Base-by-base conservation (phyloP, 306 rosid genomes). In the Rubus parviflorus region DNA sequence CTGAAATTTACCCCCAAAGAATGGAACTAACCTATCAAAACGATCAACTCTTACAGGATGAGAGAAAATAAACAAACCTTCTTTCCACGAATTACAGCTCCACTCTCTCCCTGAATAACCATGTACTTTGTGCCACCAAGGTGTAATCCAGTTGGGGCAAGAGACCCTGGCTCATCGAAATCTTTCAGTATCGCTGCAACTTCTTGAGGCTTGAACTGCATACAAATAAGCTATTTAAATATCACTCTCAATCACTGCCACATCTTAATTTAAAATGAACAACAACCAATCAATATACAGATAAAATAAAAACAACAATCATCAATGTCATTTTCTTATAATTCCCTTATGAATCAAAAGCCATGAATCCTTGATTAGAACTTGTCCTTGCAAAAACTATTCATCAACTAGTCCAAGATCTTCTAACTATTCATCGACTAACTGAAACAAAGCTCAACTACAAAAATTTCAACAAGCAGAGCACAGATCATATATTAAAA, bases 21-120 rank as follows among this genome's bases (percentile, higher is more conserved):
- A 62, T 37, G 11, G 9, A 30, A 30, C 42, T 61, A 14, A 30
- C 19, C 8, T 61, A 61, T 61, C 41, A 30, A 15, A 15, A 43
- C 14, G 45, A 35, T 62, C 43, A 61, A 61, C n/a, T 2, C 35
- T 16, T 35, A 62, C 43, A 61, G n/a, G 2, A 25, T 23, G 42
- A 13, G 47, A 12, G 49, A 22, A 45, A 72, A 23, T 56, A 60
- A 35, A 70, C 49, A 68, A 75, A 93, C 97, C 96, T 93, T 93
- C 91, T 93, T 93, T 75, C 96, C 94, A 73, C 97, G 87, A 73
- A 90, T 93, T 58, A 93, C 97, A 75, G 84, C 90, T 51, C 92
- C 91, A 0, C 91, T 35, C 80, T 93, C 96, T 2, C 97, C 97
- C 80, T 89, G 94, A 78, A 93, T 93, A 74, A 89, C 97, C 97